Evolutionary conservation across 1,284 basidiomycete species (phyloP).

Genomic region (Papiliotrema flavescens): DNA sequence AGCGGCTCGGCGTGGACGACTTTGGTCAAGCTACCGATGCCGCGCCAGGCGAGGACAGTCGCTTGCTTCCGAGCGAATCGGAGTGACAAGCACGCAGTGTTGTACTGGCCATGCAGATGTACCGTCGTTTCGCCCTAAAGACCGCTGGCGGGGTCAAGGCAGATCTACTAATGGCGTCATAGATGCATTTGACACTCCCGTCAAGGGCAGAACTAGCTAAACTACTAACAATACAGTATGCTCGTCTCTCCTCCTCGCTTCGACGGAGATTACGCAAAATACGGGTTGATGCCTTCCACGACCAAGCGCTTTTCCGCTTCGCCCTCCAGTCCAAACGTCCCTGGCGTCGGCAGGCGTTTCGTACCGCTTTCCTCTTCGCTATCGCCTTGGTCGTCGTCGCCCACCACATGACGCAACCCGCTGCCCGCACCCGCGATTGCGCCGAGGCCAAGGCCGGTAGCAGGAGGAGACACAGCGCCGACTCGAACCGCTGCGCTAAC

Average conservation of each 20-base stretch:
- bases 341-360: slow-evolving; percentile 20
- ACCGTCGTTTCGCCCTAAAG: too few species aligned
- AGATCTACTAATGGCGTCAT: not conserved
- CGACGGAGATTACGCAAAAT: slow-evolving; percentile 12
- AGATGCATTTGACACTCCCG: not conserved
- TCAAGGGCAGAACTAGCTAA: not conserved
- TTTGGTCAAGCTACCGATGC: slow-evolving; percentile 68
- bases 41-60: not conserved
- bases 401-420: not conserved
- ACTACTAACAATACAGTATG: not conserved
- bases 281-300: slow-evolving; percentile 16
- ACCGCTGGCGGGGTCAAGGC: not conserved
- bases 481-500: not conserved
- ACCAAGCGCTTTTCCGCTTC: slow-evolving; percentile 12
- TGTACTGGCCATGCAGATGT: not conserved
- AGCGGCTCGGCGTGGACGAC: slow-evolving; percentile 77
- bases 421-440: not conserved
- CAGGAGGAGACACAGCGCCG: not conserved
- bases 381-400: not conserved
- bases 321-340: slow-evolving; percentile 20
- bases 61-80: not conserved
- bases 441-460: not conserved
- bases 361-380: slow-evolving; percentile 1
- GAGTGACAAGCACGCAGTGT: not conserved
- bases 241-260: not conserved